These are phyloP conservation scores for Cucumis hystrix DNA, from an alignment of 306 rosid genomes.

Conservation along the genomic window DNA sequence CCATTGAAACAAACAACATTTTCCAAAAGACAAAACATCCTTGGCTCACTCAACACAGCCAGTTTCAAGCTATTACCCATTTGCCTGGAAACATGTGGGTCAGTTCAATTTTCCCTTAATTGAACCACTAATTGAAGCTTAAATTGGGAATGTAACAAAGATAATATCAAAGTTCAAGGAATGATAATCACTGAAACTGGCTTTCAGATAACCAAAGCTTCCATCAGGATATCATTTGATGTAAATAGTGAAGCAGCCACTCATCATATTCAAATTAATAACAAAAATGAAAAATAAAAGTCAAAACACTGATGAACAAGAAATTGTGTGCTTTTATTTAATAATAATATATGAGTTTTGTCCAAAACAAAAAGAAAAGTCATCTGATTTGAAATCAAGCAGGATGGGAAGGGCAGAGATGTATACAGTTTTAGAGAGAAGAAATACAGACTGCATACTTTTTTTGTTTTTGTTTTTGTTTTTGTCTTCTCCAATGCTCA, in stretches of 20 bases:
- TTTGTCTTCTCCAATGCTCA: not conserved
- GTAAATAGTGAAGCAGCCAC: not conserved
- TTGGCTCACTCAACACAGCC: not conserved
- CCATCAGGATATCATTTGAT: not conserved
- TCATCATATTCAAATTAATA: not conserved
- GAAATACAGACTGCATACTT: slow-evolving; percentile 3
- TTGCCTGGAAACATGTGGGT: not conserved
- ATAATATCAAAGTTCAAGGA: not conserved
- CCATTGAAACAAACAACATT: not conserved
- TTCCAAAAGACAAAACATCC: not conserved
- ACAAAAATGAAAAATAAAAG: not conserved
- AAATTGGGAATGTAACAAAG: not conserved
- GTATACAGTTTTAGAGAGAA: not conserved
- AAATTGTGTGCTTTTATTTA: slow-evolving; percentile 5
- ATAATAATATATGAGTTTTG: slow-evolving; percentile 4
- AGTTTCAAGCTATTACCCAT: not conserved
- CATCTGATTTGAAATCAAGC: slow-evolving; percentile 1
- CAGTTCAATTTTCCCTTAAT: not conserved
- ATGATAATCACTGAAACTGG: not conserved
- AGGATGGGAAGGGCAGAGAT: not conserved
- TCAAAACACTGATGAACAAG: not conserved
- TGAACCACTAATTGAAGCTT: not conserved
- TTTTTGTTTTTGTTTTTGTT: not conserved
- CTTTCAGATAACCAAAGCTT: not conserved
- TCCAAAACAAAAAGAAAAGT: slow-evolving; percentile 3